Conservation (phyloP, 2,329 filamentous ascomycete genomes). For the Xylariomycetidae sp. region DNA sequence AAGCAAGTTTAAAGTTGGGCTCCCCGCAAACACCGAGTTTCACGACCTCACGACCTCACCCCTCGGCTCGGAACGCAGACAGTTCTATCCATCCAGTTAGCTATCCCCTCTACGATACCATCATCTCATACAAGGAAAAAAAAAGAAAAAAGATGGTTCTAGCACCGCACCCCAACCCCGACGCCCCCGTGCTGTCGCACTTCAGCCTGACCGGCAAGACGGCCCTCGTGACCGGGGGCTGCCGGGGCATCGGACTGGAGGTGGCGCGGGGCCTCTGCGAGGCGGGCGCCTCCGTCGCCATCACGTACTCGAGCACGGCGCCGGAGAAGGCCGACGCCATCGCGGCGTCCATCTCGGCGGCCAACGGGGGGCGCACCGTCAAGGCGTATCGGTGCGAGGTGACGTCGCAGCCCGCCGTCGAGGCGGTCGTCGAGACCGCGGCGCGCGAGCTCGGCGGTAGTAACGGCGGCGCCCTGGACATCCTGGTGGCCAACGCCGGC, state of each 20-base stretch:
- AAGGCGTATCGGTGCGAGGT: conserved; percentile 36
- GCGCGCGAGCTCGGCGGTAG: conserved; percentile 33
- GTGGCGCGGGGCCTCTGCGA: conserved; percentile 25
- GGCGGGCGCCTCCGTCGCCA: conserved; percentile 24
- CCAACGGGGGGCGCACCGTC: conserved; percentile 16
- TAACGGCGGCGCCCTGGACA: conserved; percentile 29
- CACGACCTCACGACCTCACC: too few relatives aligned
- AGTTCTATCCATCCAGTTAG: too few relatives aligned
- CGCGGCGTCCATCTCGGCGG: conserved; percentile 17
- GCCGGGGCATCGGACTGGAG: conserved; percentile 26
- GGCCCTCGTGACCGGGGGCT: conserved; percentile 25
- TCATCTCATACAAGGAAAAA: too few relatives aligned
- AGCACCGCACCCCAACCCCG: conserved; percentile 24
- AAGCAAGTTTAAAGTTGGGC: too few relatives aligned
- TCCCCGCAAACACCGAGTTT: too few relatives aligned
- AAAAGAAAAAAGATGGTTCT: too few relatives aligned
- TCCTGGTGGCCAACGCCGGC: conserved; percentile 39
- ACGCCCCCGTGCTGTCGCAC: conserved; percentile 25
- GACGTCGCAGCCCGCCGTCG: conserved; percentile 22
- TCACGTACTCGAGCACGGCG: conserved; percentile 27
- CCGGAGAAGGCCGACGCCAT: conserved; percentile 19
- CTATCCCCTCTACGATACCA: too few relatives aligned
- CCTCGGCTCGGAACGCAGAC: too few relatives aligned
- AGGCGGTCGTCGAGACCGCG: conserved; percentile 27
- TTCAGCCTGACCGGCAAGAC: conserved; percentile 26